Base-by-base conservation (phyloP, 2,329 filamentous ascomycete genomes). In the Penicillium palitans region DNA sequence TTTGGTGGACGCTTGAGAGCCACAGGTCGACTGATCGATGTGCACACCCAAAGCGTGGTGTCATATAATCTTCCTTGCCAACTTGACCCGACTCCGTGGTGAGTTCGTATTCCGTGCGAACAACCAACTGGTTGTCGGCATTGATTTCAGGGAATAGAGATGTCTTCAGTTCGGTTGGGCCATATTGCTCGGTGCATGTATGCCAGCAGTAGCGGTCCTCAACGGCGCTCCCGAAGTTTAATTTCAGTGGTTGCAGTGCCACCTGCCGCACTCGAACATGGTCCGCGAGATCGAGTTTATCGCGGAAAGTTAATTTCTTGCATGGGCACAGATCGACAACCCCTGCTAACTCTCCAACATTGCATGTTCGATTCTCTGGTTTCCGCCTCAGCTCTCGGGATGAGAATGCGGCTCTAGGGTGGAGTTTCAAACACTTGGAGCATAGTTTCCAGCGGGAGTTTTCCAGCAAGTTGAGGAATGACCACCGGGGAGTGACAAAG, bases 11-110 rank as follows among this genome's bases (percentile, higher is more conserved):
- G 49, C 73, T 73, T 7, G 73, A 72, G 17, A 76, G 55, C 74
- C 74, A 76, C n/a, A 76, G 59, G 59, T 76, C 74, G 51, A 76
- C 64, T 0, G 74, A 76, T 52, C 74, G 67, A 59, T 76, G 74
- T 21, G 74, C 73, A 49, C 74, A 76, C 44, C 74, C 74, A 51
- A 76, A 76, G 2, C 74, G 72, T n/a, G 74, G 69, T 9, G 74
- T 75, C 63, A 76, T 75, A 35, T 63, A 66, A 44, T 74, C 70
- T 58, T 75, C 72, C 60, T 74, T 76, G 9, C 72, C 74, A 12
- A 76, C 66, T 51, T 74, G 70, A 17, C 71, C 71, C 1, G 69
- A 62, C 9, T 66, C 66, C 3, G 70, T 75, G 9, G 68, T 69
- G 59, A 76, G 61, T n/a, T 67, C 66, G 52, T 76, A 76, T 57